Evolutionary conservation across 2,329 filamentous ascomycete genomes (phyloP).

Genomic region (Nemania serpens): DNA sequence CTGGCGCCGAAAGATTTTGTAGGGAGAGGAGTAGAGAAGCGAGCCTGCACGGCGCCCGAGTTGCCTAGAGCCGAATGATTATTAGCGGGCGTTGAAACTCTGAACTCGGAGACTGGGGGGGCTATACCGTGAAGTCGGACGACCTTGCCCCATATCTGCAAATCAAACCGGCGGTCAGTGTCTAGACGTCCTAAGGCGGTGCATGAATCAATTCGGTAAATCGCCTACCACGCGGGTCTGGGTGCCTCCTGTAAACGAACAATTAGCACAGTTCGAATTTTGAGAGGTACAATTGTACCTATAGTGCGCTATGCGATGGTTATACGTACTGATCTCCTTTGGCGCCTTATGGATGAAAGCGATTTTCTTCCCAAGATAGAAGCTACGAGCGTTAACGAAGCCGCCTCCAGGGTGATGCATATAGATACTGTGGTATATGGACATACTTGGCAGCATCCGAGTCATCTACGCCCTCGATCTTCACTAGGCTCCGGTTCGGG

Average conservation of each 20-base stretch:
- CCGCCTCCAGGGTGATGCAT: not conserved
- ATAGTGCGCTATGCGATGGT: not conserved
- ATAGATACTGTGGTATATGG: not conserved
- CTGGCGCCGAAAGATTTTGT: conserved; percentile 28
- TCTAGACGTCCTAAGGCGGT: not conserved
- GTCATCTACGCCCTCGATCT: conserved; percentile 27
- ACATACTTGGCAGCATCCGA: conserved; percentile 25
- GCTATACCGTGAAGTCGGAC: conserved; percentile 25
- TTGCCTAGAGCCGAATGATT: conserved; percentile 18
- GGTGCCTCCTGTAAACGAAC: conserved; percentile 19
- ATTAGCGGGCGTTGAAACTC: not conserved
- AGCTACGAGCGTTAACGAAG: conserved; percentile 17
- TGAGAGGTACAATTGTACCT: not conserved
- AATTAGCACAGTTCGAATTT: conserved; percentile 5
- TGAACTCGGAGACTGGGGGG: not conserved
- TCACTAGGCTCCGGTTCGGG: conserved; percentile 24
- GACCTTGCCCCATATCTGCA: conserved; percentile 29
- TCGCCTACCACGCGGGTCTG: conserved; percentile 24
- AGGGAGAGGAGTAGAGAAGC: conserved; percentile 26
- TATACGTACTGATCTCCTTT: conserved; percentile 23
- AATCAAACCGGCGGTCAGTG: not conserved
- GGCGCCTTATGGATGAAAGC: conserved; percentile 27
- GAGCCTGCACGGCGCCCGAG: conserved; percentile 26
- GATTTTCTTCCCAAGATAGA: conserved; percentile 29
- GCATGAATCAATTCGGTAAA: not conserved